Evolutionary conservation across 1,284 basidiomycete genomes (phyloP).

Genomic region (Heterobasidion parviporum): DNA sequence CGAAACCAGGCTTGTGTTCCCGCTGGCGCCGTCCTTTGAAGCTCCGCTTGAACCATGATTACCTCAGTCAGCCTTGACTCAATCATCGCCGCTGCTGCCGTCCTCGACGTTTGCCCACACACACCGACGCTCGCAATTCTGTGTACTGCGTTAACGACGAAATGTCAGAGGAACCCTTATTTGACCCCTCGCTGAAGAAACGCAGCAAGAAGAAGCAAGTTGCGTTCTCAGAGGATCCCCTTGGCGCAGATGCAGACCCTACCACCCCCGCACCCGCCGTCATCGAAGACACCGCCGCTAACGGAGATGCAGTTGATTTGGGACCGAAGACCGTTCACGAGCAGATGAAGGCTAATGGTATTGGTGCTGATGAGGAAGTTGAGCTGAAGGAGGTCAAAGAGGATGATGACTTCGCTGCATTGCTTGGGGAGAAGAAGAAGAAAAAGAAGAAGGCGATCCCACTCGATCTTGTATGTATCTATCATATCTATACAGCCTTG

Average conservation of each 20-base stretch:
- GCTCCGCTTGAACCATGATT: constrained; percentile 11
- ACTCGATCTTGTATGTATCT: constrained; percentile 65
- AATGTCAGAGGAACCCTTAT: constrained; percentile 68
- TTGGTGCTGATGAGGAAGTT: constrained; percentile 23
- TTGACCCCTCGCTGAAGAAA: constrained; percentile 79
- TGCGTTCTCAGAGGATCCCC: constrained; percentile 74
- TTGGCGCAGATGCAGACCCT: constrained; percentile 77
- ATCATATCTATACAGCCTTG: not conserved
- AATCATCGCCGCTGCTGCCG: constrained; percentile 23
- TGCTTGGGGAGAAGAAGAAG: constrained; percentile 88
- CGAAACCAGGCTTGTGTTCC: constrained; percentile 1
- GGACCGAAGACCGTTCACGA: constrained; percentile 70
- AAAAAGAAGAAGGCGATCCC: constrained; percentile 89
- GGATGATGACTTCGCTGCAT: constrained; percentile 70
- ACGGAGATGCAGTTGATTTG: constrained; percentile 64
- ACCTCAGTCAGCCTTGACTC: constrained; percentile 24
- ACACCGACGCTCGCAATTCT: constrained; percentile 2
- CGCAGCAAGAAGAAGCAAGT: constrained; percentile 79
- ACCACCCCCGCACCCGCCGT: constrained; percentile 63
- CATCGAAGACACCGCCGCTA: constrained; percentile 55
- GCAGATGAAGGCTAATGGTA: constrained; percentile 49
- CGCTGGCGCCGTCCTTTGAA: constrained; percentile 5
- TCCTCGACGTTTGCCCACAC: constrained; percentile 13
- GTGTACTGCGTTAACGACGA: not conserved
- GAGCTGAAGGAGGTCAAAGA: constrained; percentile 37